Evolutionary conservation across 805 yeast genomes (phyloP).

Genomic region (Lipomyces mesembrius): DNA sequence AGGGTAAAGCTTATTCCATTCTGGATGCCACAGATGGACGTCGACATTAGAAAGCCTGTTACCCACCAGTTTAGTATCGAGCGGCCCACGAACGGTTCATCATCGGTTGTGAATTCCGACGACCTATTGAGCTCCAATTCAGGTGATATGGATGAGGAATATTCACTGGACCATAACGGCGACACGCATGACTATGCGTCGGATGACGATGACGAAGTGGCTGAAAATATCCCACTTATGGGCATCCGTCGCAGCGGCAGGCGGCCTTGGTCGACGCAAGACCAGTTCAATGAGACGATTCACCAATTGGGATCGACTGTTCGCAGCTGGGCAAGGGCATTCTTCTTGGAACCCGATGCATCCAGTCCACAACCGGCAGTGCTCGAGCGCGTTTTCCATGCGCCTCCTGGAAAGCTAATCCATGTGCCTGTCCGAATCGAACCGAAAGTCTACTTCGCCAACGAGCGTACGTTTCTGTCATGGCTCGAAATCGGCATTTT

Average conservation of each 20-base stretch:
- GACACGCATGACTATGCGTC: slow-evolving; percentile 18
- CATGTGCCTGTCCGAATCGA: slow-evolving; percentile 95
- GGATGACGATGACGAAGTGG: slow-evolving; percentile 40
- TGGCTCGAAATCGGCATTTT: slow-evolving; percentile 93
- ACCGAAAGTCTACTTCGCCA: slow-evolving; percentile 98
- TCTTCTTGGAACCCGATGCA: slow-evolving; percentile 27
- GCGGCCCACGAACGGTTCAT: slow-evolving; percentile 47
- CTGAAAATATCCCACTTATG: slow-evolving; percentile 39
- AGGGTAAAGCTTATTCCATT: slow-evolving; percentile 85
- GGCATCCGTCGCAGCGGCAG: slow-evolving; percentile 24
- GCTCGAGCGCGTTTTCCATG: slow-evolving; percentile 30
- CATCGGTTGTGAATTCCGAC: slow-evolving; percentile 40
- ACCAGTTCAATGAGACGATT: slow-evolving; percentile 26
- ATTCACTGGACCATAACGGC: slow-evolving; percentile 44
- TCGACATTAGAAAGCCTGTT: slow-evolving; percentile 90
- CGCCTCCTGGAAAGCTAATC: slow-evolving; percentile 79
- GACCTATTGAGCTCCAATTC: slow-evolving; percentile 43
- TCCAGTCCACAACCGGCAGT: not conserved
- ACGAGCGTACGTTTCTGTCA: slow-evolving; percentile 90
- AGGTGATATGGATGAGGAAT: slow-evolving; percentile 46
- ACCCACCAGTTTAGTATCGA: slow-evolving; percentile 66
- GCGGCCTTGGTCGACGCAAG: slow-evolving; percentile 20
- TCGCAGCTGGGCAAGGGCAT: slow-evolving; percentile 24
- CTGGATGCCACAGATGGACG: slow-evolving; percentile 97
- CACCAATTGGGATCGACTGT: slow-evolving; percentile 20